These are phyloP conservation scores for Boechera divaricarpa DNA, from an alignment of 345 rosid genomes.

Conservation along the genomic window DNA sequence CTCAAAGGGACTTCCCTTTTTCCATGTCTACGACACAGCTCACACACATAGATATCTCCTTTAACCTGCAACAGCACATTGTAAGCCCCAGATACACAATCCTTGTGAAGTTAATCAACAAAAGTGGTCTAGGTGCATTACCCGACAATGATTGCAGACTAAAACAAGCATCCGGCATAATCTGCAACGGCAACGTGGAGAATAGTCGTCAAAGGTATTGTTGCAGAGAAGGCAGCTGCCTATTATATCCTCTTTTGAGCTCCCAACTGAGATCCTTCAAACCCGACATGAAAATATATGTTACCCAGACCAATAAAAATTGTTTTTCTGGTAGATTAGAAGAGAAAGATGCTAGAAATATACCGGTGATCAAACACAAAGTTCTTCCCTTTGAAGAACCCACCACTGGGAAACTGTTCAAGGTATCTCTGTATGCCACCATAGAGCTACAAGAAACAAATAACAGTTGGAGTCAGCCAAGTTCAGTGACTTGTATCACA, in stretches of 20 bases:
- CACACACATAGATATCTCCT: constrained; percentile 65
- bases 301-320: background rate
- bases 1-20: constrained; percentile 43
- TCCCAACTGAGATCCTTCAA: constrained; percentile 88
- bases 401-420: constrained; percentile 92
- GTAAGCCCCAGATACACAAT: constrained; percentile 11
- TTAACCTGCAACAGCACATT: constrained; percentile 55
- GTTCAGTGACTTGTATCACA: constrained; percentile 16
- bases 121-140: constrained; percentile 35
- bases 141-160: constrained; percentile 82
- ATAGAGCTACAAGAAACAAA: constrained; percentile 63
- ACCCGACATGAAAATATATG: constrained; percentile 26
- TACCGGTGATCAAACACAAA: constrained; percentile 98
- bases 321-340: background rate
- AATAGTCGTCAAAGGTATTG: constrained; percentile 77
- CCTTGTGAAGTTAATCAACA: background rate
- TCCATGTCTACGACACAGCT: constrained; percentile 80
- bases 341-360: constrained; percentile 20
- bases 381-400: constrained; percentile 90
- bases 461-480: constrained; percentile 18
- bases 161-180: constrained; percentile 90
- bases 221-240: constrained; percentile 82
- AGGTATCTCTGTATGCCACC: constrained; percentile 97
- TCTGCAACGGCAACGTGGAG: constrained; percentile 80
- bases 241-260: constrained; percentile 58